Base-by-base conservation (phyloP, 768 basidiomycete genomes). In the Xanthoconium stramineum region DNA sequence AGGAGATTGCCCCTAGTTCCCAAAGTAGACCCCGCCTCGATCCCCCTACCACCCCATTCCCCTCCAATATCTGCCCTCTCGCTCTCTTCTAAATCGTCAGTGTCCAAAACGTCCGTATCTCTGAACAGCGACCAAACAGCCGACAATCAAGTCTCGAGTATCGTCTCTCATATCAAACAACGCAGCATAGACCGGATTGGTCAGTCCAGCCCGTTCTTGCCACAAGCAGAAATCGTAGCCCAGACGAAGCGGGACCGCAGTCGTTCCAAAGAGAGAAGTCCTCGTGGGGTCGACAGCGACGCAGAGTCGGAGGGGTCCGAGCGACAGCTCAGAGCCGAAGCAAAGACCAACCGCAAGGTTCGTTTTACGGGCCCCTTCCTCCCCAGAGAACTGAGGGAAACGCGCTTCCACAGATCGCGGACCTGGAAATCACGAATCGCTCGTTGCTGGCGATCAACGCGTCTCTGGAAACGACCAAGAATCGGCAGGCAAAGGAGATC, bases 321-420 rank as follows among this genome's bases (percentile, higher is more conserved):
- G 51, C 79, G 75, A 47, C 83, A 86, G 65, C 79, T 82, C 53
- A 82, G 77, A 65, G 86, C 83, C 2, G 83, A 83, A 62, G 91
- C 91, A 12, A 92, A 91, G 75, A 87, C 89, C n/a, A 86, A 87
- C 69, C 83, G 91, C 55, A 94, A 94, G 85, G 91, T 91, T 58
- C 32, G 71, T 65, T 47, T 17, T 38, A 33, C 29, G 39, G 46
- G 32, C 9, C 19, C 40, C 14, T 50, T 39, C 47, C 29, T 37
- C 36, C 30, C 14, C 20, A 36, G 30, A 43, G 33, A 50, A 30
- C 52, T 58, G 35, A 63, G 35, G 61, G 24, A 13, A 39, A 43
- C 37, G 14, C n/a, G 15, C 58, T 49, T 40, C 24, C 43, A 17
- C 56, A 96, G 94, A 95, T 96, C 55, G 90, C 89, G 13, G 93